Percentiles rank a stretch among this genome's conserved stretches.
Conservation (phyloP, 495 filamentous ascomycete species). For the Trichoderma virens region DNA sequence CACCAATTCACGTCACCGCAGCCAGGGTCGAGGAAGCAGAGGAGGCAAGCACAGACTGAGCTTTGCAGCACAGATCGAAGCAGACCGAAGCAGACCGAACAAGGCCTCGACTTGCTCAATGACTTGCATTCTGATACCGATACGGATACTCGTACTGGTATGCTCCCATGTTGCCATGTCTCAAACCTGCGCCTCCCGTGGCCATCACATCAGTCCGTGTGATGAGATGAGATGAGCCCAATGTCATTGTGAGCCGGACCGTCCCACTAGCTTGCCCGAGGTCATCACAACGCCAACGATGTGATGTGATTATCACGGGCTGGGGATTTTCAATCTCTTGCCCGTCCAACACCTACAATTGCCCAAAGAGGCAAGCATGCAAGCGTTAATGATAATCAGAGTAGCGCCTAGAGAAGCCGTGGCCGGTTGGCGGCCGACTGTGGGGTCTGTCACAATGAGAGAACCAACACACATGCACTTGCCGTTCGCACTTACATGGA, state of each 20-base stretch:
- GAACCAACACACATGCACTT: neutral
- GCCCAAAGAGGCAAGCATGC: neutral
- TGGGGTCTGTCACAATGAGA: conserved; percentile 1
- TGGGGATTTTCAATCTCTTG: neutral
- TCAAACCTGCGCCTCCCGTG: neutral
- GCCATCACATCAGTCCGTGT: neutral
- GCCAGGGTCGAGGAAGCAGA: neutral
- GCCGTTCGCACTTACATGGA: neutral
- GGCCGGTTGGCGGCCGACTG: neutral
- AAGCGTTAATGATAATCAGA: neutral
- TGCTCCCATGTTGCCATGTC: neutral
- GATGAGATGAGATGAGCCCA: no score
- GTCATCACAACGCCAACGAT: neutral
- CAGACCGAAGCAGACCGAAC: neutral
- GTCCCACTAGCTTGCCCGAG: conserved; percentile 7
- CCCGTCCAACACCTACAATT: neutral
- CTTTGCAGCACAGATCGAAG: neutral
- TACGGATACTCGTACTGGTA: neutral
- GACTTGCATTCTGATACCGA: neutral
- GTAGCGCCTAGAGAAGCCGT: neutral
- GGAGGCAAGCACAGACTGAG: neutral
- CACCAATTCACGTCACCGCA: neutral
- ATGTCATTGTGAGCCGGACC: conserved; percentile 2
- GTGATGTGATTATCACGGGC: neutral
- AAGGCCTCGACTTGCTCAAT: neutral